Evolutionary conservation across 2,329 filamentous ascomycete species (phyloP), one percentile per base, ranked within the genome.

Genomic region (Aulographum hederae): DNA sequence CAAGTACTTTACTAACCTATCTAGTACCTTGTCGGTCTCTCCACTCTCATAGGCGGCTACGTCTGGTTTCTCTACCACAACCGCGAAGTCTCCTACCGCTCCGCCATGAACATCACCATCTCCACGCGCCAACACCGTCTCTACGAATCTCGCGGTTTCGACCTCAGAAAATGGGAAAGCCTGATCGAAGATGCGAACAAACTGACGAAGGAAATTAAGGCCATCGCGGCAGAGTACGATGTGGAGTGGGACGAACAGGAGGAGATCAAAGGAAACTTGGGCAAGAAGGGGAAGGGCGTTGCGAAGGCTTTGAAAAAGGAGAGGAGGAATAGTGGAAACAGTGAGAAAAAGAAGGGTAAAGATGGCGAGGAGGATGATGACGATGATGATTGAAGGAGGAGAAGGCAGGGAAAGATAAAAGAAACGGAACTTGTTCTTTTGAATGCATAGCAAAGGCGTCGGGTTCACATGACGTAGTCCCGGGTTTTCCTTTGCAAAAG

Each of bases 1-100:
- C 2, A 19, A 28, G 25, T 13, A 15, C 29, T 8, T 19, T n/a
- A n/a, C n/a, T n/a, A n/a, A n/a, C n/a, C n/a, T n/a, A n/a, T n/a
- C n/a, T n/a, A n/a, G 20, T 93, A 93, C 47, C 69, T 93, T 12
- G 82, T 79, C 2, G 79, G 82, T n/a, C 61, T 94, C 39, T 71
- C 74, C 1, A 84, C 78, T 10, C 70, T 93, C 45, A 91, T 93
- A 59, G 76, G 76, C 5, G 85, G 82, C 41, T 94, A 94, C 46
- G 61, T 92, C 33, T 94, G 82, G 81, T 93, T 94, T 50, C 59
- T 93, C 10, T 92, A 85, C 54, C 80, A 93, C 58, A 91, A 85
- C 55, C 71, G 79, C 14, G 84, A 93, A 53, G 73, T 92, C 8
- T 80, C 72, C 40, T 93, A 93, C 59, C 75, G 78, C 41, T 76